Percentiles rank a stretch among this genome's conserved stretches.
These are phyloP conservation scores for Pleurotus cornucopiae DNA, from an alignment of 768 basidiomycete species.

Conservation along the genomic window DNA sequence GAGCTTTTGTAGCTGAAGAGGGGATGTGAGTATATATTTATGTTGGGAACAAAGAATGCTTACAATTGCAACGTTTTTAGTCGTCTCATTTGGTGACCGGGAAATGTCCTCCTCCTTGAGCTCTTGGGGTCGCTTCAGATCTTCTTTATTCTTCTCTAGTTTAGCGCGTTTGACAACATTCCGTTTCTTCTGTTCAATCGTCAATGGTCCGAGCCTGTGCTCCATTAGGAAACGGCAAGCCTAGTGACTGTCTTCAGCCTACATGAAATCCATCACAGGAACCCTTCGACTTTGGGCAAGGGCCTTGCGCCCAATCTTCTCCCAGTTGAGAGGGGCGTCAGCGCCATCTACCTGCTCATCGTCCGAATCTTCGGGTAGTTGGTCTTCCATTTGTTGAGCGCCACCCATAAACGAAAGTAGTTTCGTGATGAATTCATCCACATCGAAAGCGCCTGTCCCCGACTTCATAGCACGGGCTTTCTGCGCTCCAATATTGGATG, in stretches of 20 bases:
- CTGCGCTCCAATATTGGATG: constrained; percentile 75
- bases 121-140: constrained; percentile 71
- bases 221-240: constrained; percentile 10
- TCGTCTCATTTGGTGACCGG: constrained; percentile 84
- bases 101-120: constrained; percentile 79
- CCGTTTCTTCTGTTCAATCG: constrained; percentile 81
- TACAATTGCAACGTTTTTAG: constrained; percentile 77
- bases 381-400: constrained; percentile 39
- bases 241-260: constrained; percentile 17
- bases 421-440: constrained; percentile 84
- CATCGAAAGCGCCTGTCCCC: constrained; percentile 83
- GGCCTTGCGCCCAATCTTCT: constrained; percentile 79
- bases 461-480: constrained; percentile 92
- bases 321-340: constrained; percentile 66
- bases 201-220: constrained; percentile 87
- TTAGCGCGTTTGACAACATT: constrained; percentile 53
- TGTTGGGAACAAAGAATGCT: constrained; percentile 19
- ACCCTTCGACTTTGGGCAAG: constrained; percentile 77
- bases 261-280: constrained; percentile 89
- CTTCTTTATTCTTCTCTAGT: constrained; percentile 68
- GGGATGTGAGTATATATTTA: neutral
- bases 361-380: constrained; percentile 43
- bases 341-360: constrained; percentile 48
- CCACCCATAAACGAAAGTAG: constrained; percentile 78
- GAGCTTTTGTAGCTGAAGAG: constrained; percentile 53